Conservation (phyloP, 2,329 filamentous ascomycete species). For the Sporothrix phasma region DNA sequence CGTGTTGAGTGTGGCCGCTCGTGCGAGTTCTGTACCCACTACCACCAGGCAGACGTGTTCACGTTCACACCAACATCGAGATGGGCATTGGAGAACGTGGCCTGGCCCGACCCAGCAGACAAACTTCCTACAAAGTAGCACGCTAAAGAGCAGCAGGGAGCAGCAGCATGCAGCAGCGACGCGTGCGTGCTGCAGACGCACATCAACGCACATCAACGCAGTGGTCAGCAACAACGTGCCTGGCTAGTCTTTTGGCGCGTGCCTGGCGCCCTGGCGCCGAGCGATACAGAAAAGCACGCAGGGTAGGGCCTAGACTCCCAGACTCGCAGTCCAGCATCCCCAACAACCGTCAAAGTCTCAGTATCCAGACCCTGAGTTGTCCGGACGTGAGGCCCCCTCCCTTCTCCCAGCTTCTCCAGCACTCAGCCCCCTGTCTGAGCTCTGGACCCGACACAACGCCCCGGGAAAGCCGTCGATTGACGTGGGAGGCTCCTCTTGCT, state of each 20-base stretch:
- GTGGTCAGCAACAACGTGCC: neutral
- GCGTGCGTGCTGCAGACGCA: neutral
- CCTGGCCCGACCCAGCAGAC: conserved; percentile 1
- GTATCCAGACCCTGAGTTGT: neutral
- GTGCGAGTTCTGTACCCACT: neutral
- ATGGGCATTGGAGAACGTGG: neutral
- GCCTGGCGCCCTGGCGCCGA: neutral
- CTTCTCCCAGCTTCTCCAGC: neutral
- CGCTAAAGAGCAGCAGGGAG: neutral
- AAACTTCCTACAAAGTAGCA: conserved; percentile 1
- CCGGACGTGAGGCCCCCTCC: neutral
- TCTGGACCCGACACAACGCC: neutral
- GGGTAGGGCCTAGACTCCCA: neutral
- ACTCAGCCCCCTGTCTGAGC: neutral
- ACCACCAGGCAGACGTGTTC: neutral
- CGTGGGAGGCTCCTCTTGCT: neutral
- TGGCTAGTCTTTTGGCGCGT: too few relatives aligned
- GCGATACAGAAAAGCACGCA: neutral
- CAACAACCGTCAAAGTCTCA: neutral
- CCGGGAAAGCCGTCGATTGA: neutral
- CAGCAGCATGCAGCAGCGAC: neutral
- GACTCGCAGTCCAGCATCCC: neutral
- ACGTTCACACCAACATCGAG: neutral
- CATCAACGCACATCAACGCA: neutral
- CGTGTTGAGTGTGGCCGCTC: neutral